Base-by-base conservation (phyloP, 768 basidiomycete genomes). In the Russula brevipes region DNA sequence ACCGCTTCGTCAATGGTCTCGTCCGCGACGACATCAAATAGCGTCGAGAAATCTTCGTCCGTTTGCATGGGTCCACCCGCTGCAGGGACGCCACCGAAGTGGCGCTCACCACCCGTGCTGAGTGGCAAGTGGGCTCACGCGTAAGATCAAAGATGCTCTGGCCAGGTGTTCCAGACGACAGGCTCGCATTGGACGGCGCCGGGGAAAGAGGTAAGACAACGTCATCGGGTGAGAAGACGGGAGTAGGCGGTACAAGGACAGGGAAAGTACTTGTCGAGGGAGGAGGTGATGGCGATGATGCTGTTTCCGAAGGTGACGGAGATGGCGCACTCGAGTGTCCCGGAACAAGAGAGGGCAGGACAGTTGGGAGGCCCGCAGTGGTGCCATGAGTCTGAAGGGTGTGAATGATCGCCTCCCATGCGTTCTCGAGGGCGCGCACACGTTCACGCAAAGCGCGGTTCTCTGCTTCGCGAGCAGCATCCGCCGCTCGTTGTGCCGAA, bases 51-150 rank as follows among this genome's bases (percentile, higher is more conserved):
- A 35, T 60, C 60, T 50, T 57, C 65, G 72, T 69, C 59, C 64
- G 73, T 66, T 63, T 70, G 74, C 64, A 68, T 68, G 71, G 73
- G 77, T 77, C 86, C 88, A 89, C 91, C 91, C 91, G 91, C 91
- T 94, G 91, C 91, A 86, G 89, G 91, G 91, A 80, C 86, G 84
- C 80, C 80, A 81, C 76, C 70, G 81, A 72, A 74, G 76, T 76
- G 79, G 81, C 82, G 85, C 82, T 86, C 91, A 83, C 91, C 91
- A 94, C 88, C 91, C 91, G 91, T 94, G 91, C 91, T 88, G 89
- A 87, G 87, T 94, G 91, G 91, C 91, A 85, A 94, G 91, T 89
- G 86, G 88, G 76, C 73, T 86, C 80, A 73, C 74, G 73, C 65
- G 76, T 74, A 68, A 64, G 58, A 17, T 71, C 73, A 69, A 74